Evolutionary conservation across 2,329 filamentous ascomycete species (phyloP).

Genomic region (Fusarium caatingaense): DNA sequence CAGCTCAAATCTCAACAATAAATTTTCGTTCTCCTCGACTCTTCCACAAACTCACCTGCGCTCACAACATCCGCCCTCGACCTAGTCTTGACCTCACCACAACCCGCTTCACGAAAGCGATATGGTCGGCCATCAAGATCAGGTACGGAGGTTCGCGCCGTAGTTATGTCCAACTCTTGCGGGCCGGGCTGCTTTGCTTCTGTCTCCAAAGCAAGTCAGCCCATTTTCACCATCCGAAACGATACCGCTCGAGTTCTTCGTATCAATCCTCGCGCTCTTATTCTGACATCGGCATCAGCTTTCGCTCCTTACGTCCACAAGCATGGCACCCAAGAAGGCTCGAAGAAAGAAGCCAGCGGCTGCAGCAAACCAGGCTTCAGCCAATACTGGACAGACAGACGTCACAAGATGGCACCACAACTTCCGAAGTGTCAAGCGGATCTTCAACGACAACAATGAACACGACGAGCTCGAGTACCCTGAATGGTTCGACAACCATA

Average conservation of each 20-base stretch:
- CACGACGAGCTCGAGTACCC: not conserved
- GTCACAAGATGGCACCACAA: not conserved
- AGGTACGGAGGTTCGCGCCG: too few relatives aligned
- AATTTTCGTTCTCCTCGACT: not conserved
- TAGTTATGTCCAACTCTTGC: too few relatives aligned
- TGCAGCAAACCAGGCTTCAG: not conserved
- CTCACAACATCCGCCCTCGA: not conserved
- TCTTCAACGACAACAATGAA: not conserved
- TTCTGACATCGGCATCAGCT: too few relatives aligned
- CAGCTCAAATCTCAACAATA: too few relatives aligned
- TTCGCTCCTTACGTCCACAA: not conserved
- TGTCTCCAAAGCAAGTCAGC: not conserved
- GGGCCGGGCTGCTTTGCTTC: too few relatives aligned
- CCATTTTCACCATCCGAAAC: not conserved
- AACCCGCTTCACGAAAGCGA: not conserved
- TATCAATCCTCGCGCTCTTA: not conserved
- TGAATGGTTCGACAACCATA: not conserved
- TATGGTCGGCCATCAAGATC: not conserved
- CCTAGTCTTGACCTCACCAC: not conserved
- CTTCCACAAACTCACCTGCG: not conserved
- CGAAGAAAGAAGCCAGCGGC: too few relatives aligned
- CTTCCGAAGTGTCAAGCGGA: not conserved
- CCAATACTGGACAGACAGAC: fast-evolving
- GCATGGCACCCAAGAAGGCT: not conserved
- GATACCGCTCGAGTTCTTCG: not conserved